Evolutionary conservation across 306 rosid genomes (phyloP), one percentile per base, ranked within the genome.

Genomic region (Prinsepia uniflora): DNA sequence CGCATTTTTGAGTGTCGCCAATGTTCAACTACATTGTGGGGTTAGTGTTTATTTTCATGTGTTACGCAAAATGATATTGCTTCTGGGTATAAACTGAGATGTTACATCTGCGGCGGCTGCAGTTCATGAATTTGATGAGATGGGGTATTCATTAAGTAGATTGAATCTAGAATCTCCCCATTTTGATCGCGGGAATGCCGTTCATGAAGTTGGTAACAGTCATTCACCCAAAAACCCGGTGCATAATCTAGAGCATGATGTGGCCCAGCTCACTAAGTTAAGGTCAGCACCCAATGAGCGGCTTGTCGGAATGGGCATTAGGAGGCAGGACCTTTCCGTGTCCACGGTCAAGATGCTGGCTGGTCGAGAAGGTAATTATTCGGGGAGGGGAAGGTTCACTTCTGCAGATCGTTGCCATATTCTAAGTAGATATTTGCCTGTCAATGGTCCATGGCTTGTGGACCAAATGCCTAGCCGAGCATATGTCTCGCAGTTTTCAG

Each of bases 301-400:
- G 65, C 76, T 87, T 18, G 71, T 85, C 75, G 79, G 62, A 77
- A 85, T 65, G 39, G 85, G 84, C 60, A 75, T 78, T 17, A 85
- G 94, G 71, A 85, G 83, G 81, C 72, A 82, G 63, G 74, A 74
- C 64, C 77, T 79, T 69, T 87, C 83, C 22, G 85, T 90, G 76
- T 93, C 98, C 15, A 89, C 97, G 1, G 92, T 93, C 67, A 93
- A 89, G 81, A 88, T 93, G 97, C 80, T 93, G 81, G 97, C 90
- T 18, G 94, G 97, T 40, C 85, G 97, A n/a, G 96, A 93, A 70
- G 77, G 84, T 67, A 93, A 93, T 70, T 83, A 78, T 63, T 88
- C 98, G 1, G 94, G 97, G 41, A 81, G 85, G 76, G 98, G 98
- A 13, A 85, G 92, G 84, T 93, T 93, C 86, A 90, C 98, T 48